Conservation (phyloP, 1,284 basidiomycete species). For the Boletus semigastroideus region DNA sequence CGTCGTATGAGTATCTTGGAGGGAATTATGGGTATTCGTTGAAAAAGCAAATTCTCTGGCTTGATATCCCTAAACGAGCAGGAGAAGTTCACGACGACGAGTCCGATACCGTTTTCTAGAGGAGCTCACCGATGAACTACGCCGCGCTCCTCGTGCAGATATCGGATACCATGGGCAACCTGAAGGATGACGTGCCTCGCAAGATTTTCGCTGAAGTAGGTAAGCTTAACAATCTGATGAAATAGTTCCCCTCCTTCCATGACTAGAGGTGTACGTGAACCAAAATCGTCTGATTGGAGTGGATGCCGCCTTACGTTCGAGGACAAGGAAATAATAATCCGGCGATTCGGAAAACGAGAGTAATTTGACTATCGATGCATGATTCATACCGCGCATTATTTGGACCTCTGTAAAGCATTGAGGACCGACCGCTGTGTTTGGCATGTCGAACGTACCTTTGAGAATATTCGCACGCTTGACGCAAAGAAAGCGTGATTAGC, state of each 20-base stretch:
- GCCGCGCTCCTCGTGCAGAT: constrained; percentile 96
- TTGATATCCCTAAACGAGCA: constrained; percentile 75
- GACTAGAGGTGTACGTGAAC: constrained; percentile 46
- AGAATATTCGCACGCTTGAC: constrained; percentile 94
- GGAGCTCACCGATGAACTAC: constrained; percentile 79
- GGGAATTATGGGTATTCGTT: constrained; percentile 90
- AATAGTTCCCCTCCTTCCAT: constrained; percentile 99
- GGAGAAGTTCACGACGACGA: neutral
- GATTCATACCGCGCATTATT: constrained; percentile 96
- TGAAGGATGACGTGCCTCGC: constrained; percentile 96
- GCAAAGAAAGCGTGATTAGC: constrained; percentile 19
- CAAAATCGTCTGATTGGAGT: constrained; percentile 3
- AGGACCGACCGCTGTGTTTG: neutral
- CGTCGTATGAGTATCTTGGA: constrained; percentile 76
- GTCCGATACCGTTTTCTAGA: neutral
- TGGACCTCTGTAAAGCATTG: constrained; percentile 76
- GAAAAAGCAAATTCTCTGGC: constrained; percentile 96
- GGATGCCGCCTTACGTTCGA: constrained; percentile 70
- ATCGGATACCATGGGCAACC: constrained; percentile 93
- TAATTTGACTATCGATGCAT: constrained; percentile 89
- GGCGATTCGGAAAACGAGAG: constrained; percentile 87
- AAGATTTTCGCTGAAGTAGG: constrained; percentile 96
- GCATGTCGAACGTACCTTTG: constrained; percentile 59
- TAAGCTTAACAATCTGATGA: constrained; percentile 99
- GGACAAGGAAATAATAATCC: constrained; percentile 93